Percentiles rank a stretch among this genome's conserved stretches.
Conservation (phyloP, 2,329 filamentous ascomycete species). For the Dothideomycetes sp. region DNA sequence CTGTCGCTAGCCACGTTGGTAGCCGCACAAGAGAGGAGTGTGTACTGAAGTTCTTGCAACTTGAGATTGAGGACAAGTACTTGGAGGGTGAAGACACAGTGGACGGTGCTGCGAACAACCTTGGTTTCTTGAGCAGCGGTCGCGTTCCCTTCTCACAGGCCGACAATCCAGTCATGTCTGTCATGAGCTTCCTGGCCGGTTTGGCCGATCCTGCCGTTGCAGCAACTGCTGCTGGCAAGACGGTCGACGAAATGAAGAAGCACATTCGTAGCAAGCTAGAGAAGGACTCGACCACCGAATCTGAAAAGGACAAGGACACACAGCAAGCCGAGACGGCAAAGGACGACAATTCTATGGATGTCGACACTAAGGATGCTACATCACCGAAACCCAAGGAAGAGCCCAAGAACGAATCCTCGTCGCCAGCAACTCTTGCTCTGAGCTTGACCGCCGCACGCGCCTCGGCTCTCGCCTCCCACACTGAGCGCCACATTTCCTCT, state of each 20-base stretch:
- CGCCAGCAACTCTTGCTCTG: slow-evolving; percentile 64
- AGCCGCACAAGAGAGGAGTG: slow-evolving; percentile 92
- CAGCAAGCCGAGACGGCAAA: slow-evolving; percentile 44
- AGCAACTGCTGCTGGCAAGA: slow-evolving; percentile 80
- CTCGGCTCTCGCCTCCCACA: slow-evolving; percentile 82
- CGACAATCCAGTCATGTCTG: slow-evolving; percentile 94
- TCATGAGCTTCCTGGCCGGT: slow-evolving; percentile 86
- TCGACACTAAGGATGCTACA: slow-evolving; percentile 47
- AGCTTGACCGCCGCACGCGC: slow-evolving; percentile 79
- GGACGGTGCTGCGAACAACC: slow-evolving; percentile 49
- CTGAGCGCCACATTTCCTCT: slow-evolving; percentile 92
- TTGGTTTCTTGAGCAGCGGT: slow-evolving; percentile 61
- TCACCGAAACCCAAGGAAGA: slow-evolving; percentile 37
- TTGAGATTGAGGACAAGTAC: slow-evolving; percentile 97
- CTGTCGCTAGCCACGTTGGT: slow-evolving; percentile 84
- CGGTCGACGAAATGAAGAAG: slow-evolving; percentile 75
- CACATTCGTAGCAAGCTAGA: slow-evolving; percentile 72
- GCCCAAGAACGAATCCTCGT: slow-evolving; percentile 29
- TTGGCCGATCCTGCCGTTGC: slow-evolving; percentile 84
- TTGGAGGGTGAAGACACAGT: slow-evolving; percentile 60
- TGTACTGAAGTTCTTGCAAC: slow-evolving; percentile 87
- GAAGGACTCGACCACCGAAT: slow-evolving; percentile 44
- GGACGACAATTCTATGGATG: slow-evolving; percentile 50
- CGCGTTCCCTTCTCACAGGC: slow-evolving; percentile 82
- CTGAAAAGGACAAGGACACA: slow-evolving; percentile 31